Percentiles rank a stretch among this genome's conserved stretches.
Conservation (phyloP, 1,284 basidiomycete genomes). For the Ceratobasidium sp. region DNA sequence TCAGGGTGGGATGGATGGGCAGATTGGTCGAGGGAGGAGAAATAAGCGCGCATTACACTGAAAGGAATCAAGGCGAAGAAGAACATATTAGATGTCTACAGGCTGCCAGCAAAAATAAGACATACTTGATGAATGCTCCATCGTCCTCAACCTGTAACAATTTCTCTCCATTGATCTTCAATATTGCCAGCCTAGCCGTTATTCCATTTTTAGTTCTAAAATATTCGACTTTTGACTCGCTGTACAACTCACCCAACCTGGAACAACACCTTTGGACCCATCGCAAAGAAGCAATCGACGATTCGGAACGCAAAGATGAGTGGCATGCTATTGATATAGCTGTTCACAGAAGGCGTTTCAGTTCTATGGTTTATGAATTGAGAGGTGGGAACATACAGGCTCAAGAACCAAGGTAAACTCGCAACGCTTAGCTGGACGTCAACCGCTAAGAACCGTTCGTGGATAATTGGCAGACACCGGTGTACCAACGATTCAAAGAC, state of each 20-base stretch:
- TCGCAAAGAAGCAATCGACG: conserved; percentile 99
- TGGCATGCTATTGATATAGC: conserved; percentile 99
- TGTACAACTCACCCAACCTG: conserved; percentile 85
- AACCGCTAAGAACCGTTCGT: conserved; percentile 92
- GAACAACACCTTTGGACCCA: conserved; percentile 98
- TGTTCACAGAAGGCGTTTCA: conserved; percentile 54
- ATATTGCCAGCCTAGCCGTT: conserved; percentile 75
- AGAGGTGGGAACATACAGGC: conserved; percentile 71
- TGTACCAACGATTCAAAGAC: conserved; percentile 98
- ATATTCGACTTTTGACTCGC: neutral
- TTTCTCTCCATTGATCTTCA: conserved; percentile 98
- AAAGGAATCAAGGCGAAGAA: neutral
- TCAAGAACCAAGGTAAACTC: conserved; percentile 98
- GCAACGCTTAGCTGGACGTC: conserved; percentile 98
- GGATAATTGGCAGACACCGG: conserved; percentile 89
- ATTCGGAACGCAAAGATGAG: conserved; percentile 99
- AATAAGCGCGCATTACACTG: conserved; percentile 95
- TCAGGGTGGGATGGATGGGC: conserved; percentile 93
- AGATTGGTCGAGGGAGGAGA: conserved; percentile 92
- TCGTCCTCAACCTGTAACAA: conserved; percentile 97
- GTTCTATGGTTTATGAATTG: neutral
- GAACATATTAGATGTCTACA: neutral
- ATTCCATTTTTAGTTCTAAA: neutral
- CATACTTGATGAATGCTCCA: conserved; percentile 94
- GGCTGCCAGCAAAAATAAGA: conserved; percentile 20